Percentiles rank a stretch among this genome's conserved stretches.
Evolutionary conservation across 257 asterid genomes (phyloP).

Genomic region (Solanum okadae): DNA sequence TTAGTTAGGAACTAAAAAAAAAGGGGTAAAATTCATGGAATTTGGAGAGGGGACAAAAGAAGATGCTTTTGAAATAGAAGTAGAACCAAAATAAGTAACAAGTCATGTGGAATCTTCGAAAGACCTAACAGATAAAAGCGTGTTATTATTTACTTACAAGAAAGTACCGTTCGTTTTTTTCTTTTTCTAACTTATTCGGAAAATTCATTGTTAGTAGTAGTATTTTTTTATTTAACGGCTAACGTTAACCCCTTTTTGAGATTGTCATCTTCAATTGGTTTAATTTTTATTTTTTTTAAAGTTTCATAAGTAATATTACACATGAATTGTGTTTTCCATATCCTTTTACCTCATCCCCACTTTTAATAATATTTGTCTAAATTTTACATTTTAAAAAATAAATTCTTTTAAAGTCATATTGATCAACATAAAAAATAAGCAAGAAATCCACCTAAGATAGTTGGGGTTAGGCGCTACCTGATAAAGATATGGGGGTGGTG

Average conservation of each 20-base stretch:
- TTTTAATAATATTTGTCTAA: background rate
- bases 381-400: background rate
- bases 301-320: background rate
- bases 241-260: background rate
- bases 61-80: background rate
- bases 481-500: background rate
- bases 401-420: rapidly evolving
- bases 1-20: background rate
- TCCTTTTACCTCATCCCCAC: background rate
- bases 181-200: background rate
- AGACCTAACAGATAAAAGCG: background rate
- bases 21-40: background rate
- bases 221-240: background rate
- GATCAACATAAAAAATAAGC: background rate
- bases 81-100: background rate
- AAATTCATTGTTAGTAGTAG: background rate
- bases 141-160: background rate
- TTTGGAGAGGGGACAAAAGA: background rate
- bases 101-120: background rate
- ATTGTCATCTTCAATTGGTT: background rate
- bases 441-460: background rate
- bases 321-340: no score
- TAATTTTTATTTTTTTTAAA: background rate
- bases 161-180: background rate
- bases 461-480: background rate